Evolutionary conservation across 2,329 filamentous ascomycete genomes (phyloP).

Genomic region (Aschersonia sp.): DNA sequence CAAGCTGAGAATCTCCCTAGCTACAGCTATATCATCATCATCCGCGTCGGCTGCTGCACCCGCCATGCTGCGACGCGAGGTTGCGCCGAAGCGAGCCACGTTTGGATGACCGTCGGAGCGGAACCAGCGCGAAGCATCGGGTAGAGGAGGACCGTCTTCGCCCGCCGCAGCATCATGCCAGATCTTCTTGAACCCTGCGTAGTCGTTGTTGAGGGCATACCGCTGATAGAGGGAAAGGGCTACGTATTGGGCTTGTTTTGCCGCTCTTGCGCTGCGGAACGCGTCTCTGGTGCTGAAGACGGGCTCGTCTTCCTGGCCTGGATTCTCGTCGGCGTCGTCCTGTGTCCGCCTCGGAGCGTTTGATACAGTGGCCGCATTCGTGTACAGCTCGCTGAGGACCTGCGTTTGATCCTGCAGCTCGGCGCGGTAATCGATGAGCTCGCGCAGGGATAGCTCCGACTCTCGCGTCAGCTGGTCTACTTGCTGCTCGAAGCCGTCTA

Average conservation of each 20-base stretch:
- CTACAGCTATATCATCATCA: conserved; percentile 56
- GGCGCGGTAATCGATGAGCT: conserved; percentile 32
- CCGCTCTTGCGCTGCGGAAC: conserved; percentile 20
- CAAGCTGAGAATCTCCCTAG: conserved; percentile 47
- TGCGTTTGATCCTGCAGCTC: conserved; percentile 33
- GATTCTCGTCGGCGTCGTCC: conserved; percentile 10
- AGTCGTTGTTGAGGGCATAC: conserved; percentile 43
- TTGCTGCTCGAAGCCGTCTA: conserved; percentile 21
- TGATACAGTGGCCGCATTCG: conserved; percentile 8
- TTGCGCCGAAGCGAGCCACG: conserved; percentile 11
- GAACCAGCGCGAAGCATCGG: conserved; percentile 42
- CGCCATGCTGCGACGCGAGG: not conserved
- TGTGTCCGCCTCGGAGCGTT: not conserved
- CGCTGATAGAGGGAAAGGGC: conserved; percentile 26
- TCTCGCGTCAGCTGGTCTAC: conserved; percentile 27
- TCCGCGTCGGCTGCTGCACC: conserved; percentile 30
- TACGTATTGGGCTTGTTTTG: conserved; percentile 27
- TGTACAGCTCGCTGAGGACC: conserved; percentile 22
- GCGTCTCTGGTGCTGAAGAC: conserved; percentile 14
- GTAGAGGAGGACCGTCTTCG: conserved; percentile 33
- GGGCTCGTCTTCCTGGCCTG: conserved; percentile 10
- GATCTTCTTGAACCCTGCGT: conserved; percentile 41
- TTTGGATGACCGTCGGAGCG: conserved; percentile 27
- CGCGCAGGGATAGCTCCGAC: conserved; percentile 31
- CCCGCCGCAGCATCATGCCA: conserved; percentile 40